Evolutionary conservation across 164 flowering plant species (phyloP), one percentile per base, ranked within the genome.

Genomic region (Dillenia turbinata): DNA sequence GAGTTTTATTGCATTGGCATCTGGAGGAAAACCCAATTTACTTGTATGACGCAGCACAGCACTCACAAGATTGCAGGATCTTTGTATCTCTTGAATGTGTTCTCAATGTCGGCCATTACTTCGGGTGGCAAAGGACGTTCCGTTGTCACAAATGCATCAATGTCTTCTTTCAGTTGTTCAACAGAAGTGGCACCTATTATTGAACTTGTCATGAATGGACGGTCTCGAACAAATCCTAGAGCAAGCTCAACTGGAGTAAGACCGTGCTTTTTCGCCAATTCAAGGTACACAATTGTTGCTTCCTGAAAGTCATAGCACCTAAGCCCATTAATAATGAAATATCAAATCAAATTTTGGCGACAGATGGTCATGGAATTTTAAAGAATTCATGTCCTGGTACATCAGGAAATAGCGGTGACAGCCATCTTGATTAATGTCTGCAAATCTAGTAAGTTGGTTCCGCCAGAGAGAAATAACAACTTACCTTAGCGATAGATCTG

Each of bases 201-300:
- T 14, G 98, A 83, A 65, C 98, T 93, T n/a, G 96, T 76, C 79
- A 93, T 64, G 65, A 90, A 93, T 48, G 94, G 85, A n/a, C 89
- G 85, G 69, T 93, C 98, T 58, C 98, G 70, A 9, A 71, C 83
- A 73, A 90, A 93, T 63, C 83, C 93, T 9, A 90, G 94, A 0
- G 98, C 97, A 43, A 93, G 83, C 69, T 93, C 79, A n/a, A 86
- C 92, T 0, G 71, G 86, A 43, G 82, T 79, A 43, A 88, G 77
- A 12, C 92, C 90, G 52, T 93, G 83, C 71, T 87, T 83, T 75
- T 82, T 83, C 13, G 88, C 97, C 66, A 84, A 48, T 69, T 88
- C 75, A 8, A 79, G 2, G 61, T 90, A 88, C 47, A 78, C 56
- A 19, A 73, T 71, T 33, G 94, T 90, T 60, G 85, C 97, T 81